Conservation (phyloP, 345 rosid species). For the Hibiscus mutabilis region DNA sequence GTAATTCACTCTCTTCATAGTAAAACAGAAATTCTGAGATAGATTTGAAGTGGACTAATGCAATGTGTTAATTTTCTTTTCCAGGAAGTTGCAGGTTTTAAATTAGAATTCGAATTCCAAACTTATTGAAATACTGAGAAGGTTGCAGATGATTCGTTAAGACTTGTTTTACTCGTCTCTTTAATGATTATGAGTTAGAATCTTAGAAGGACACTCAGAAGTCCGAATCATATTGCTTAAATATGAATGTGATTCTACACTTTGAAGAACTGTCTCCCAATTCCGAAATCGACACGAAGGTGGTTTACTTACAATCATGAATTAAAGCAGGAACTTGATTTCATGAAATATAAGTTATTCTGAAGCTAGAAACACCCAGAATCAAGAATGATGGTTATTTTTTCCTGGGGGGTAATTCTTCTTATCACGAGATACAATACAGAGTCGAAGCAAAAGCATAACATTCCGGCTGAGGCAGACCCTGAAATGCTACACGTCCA, state of each 20-base stretch:
- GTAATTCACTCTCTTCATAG: slow-evolving; percentile 1
- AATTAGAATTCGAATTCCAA: background rate
- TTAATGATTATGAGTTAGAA: background rate
- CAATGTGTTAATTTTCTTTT: background rate
- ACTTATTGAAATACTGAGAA: background rate
- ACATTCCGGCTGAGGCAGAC: background rate
- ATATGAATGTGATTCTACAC: no score
- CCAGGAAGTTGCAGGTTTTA: background rate
- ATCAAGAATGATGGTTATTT: background rate
- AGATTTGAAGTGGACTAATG: background rate
- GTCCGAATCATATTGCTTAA: no score
- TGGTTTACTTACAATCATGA: no score
- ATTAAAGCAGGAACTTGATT: background rate
- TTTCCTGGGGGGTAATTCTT: no score
- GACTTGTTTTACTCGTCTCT: background rate
- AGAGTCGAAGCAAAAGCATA: background rate
- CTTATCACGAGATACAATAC: background rate
- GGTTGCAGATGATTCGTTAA: background rate
- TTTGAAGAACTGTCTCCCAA: no score
- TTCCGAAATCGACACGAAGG: no score
- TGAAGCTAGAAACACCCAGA: background rate
- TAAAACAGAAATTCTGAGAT: background rate
- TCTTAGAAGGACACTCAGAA: background rate
- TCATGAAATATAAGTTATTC: background rate
- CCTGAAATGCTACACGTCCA: background rate